Evolutionary conservation across 2,329 filamentous ascomycete genomes (phyloP).

Genomic region (Verticillium nonalfalfae): DNA sequence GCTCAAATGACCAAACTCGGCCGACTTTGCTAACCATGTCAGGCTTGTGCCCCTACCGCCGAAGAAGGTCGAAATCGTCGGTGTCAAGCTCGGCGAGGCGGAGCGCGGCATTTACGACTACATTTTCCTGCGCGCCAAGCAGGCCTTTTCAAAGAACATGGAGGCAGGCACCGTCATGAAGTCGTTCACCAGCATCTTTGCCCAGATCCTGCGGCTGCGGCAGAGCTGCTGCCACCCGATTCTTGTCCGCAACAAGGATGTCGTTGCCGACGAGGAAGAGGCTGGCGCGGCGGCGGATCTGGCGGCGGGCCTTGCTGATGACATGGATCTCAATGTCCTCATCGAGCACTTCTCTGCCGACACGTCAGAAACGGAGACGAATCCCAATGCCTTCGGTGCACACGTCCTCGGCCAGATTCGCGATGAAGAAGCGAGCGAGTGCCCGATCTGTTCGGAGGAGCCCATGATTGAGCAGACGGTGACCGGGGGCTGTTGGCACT

Average conservation of each 20-base stretch:
- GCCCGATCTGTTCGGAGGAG: slow-evolving; percentile 90
- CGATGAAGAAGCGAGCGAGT: slow-evolving; percentile 81
- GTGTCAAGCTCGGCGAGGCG: slow-evolving; percentile 75
- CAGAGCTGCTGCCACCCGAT: slow-evolving; percentile 93
- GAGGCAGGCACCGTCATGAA: slow-evolving; percentile 92
- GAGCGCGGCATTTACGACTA: slow-evolving; percentile 91
- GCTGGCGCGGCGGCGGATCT: slow-evolving; percentile 73
- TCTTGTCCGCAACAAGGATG: slow-evolving; percentile 75
- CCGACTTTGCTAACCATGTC: not conserved
- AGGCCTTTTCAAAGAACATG: slow-evolving; percentile 77
- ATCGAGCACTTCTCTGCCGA: slow-evolving; percentile 76
- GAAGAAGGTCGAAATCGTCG: slow-evolving; percentile 77
- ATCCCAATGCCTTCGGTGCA: slow-evolving; percentile 70
- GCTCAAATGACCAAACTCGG: not conserved
- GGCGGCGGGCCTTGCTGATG: slow-evolving; percentile 76
- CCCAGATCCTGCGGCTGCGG: slow-evolving; percentile 85
- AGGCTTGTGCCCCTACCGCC: slow-evolving; percentile 73
- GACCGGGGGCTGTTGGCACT: slow-evolving; percentile 89
- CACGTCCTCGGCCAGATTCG: slow-evolving; percentile 89
- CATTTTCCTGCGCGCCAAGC: slow-evolving; percentile 77
- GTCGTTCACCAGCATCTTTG: slow-evolving; percentile 94
- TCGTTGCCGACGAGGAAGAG: slow-evolving; percentile 84
- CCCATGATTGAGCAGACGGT: slow-evolving; percentile 93
- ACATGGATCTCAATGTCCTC: slow-evolving; percentile 88
- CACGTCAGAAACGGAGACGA: slow-evolving; percentile 49